Base-by-base conservation (phyloP, 805 yeast species). In the Metschnikowia kofuensis region DNA sequence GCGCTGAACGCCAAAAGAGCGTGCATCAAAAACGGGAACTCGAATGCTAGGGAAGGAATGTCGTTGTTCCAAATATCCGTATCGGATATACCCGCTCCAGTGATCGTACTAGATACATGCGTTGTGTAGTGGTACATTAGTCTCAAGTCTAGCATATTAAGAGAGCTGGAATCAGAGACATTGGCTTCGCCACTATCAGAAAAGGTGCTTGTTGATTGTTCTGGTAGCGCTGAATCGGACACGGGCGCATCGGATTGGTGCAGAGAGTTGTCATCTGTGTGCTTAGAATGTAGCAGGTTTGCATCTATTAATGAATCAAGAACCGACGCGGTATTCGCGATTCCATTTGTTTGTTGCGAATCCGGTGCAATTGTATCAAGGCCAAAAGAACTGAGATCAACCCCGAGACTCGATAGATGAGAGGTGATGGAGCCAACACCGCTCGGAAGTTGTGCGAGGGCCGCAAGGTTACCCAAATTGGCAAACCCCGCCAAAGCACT, bases 21-120 rank as follows among this genome's bases (percentile, higher is more conserved):
- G 63, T 92, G 97, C 97, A 92, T 89, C 56, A 92, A 72, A 60
- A 89, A 90, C 13, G 96, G 96, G 63, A 84, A 85, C 48, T 84
- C 80, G 68, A 91, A 89, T 6, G 97, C 96, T 49, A 91, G 72
- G 71, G 84, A 80, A 0, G 97, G 97, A 26, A 92, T 89, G 57
- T 89, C 95, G 44, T 80, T 82, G 45, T 84, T 81, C 97, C 97
- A 92, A 35, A 91, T 85, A 54, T 85, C 80, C 30, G 84, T 82
- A 54, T 86, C 95, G 31, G 92, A 85, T 32, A 91, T 89, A 2
- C 96, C 96, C 0, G 97, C 95, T 1, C 85, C 89, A 0, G 96
- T 86, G 41, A 92, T 88, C 0, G 97, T 87, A 36, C 83, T 83
- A 67, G 96, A 87, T 4, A 90, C 97, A 36, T 79, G 83, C 0